Evolutionary conservation across 305 asterid genomes (phyloP).

Genomic region (Fraxinus ornus): DNA sequence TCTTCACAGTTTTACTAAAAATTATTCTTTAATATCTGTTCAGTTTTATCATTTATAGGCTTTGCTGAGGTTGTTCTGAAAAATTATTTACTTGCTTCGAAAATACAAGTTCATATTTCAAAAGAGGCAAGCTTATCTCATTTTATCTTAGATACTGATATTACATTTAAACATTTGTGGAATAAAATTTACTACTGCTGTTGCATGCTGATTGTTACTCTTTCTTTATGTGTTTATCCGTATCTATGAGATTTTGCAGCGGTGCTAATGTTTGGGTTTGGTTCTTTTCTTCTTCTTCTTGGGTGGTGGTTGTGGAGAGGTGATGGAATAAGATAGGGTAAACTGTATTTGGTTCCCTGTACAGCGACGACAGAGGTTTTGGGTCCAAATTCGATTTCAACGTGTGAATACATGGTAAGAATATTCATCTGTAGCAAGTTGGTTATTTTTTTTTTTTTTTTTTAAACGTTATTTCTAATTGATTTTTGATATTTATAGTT

Average conservation of each 20-base stretch:
- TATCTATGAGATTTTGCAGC: background rate
- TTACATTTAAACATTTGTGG: slow-evolving; percentile 18
- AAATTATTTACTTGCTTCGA: slow-evolving; percentile 13
- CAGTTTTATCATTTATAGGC: slow-evolving; percentile 26
- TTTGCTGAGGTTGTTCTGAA: slow-evolving; percentile 19
- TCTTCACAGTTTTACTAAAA: slow-evolving; percentile 32
- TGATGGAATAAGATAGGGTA: background rate
- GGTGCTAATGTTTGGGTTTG: background rate
- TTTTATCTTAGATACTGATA: background rate
- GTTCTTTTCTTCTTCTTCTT: too few species aligned
- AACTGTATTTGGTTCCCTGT: background rate
- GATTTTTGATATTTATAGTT: background rate
- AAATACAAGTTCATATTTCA: slow-evolving; percentile 22
- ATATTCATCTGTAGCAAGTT: background rate
- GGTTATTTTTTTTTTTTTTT: background rate
- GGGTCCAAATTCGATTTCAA: background rate
- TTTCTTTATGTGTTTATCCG: background rate
- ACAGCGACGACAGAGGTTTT: background rate
- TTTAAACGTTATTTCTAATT: background rate
- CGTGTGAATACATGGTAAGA: background rate
- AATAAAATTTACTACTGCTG: slow-evolving; percentile 16
- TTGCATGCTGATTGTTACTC: background rate
- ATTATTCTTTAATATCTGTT: slow-evolving; percentile 34
- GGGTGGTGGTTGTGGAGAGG: background rate
- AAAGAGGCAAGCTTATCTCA: slow-evolving; percentile 28